Evolutionary conservation across 2,329 filamentous ascomycete species (phyloP).

Genomic region (Epichloe sibirici): DNA sequence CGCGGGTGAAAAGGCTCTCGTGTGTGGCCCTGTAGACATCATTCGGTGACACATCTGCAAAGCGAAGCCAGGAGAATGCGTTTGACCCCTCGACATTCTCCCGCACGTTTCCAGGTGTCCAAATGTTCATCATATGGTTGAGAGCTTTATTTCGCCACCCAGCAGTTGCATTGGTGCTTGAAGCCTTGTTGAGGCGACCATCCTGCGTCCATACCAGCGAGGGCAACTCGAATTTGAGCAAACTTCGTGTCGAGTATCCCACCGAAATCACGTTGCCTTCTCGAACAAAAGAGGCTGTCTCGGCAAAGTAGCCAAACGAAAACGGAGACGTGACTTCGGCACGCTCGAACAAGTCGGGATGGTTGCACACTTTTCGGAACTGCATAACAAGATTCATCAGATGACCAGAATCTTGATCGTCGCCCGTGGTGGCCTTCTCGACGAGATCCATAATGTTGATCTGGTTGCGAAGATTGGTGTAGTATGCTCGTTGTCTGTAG

Average conservation of each 20-base stretch:
- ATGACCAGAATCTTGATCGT: slow-evolving; percentile 89
- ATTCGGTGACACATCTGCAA: slow-evolving; percentile 62
- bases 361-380: slow-evolving; percentile 98
- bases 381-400: slow-evolving; percentile 99
- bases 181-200: slow-evolving; percentile 63
- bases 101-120: slow-evolving; percentile 66
- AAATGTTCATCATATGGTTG: slow-evolving; percentile 78
- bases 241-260: slow-evolving; percentile 74
- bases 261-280: slow-evolving; percentile 73
- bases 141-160: slow-evolving; percentile 74
- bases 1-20: slow-evolving; percentile 60
- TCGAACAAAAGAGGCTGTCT: slow-evolving; percentile 88
- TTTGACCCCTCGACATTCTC: slow-evolving; percentile 47
- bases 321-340: slow-evolving; percentile 84
- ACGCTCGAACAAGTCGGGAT: slow-evolving; percentile 91
- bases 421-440: slow-evolving; percentile 87
- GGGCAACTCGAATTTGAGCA: slow-evolving; percentile 77
- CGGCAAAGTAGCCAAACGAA: slow-evolving; percentile 75
- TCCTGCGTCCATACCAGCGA: slow-evolving; percentile 70
- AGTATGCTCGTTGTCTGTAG: slow-evolving; percentile 89
- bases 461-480: slow-evolving; percentile 84
- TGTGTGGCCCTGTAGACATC: slow-evolving; percentile 63
- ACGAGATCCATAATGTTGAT: slow-evolving; percentile 98
- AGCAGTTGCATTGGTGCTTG: slow-evolving; percentile 59
- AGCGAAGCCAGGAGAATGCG: slow-evolving; percentile 82